Percentiles rank a stretch among this genome's conserved stretches.
phyloP scores from a whole-genome alignment of 495 filamentous ascomycete genomes.

The Bombardia bombarda region DNA sequence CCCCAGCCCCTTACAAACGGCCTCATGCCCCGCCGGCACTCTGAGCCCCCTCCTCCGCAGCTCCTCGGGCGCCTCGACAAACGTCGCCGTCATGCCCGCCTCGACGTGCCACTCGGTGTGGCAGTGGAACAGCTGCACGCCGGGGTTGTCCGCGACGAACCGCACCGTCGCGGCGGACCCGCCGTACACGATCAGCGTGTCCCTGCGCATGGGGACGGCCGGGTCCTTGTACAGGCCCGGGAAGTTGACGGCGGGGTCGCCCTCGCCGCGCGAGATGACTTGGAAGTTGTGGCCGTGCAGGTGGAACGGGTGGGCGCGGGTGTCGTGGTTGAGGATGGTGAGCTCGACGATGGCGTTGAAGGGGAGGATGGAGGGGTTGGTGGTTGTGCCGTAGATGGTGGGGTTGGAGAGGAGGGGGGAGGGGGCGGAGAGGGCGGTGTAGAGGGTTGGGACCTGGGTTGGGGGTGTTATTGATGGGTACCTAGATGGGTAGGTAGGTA shows the following conservation, averaged over 20 bases:
- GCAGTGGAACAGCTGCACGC: slow-evolving; percentile 48
- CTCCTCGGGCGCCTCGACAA: slow-evolving; percentile 53
- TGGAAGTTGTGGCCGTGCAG: slow-evolving; percentile 65
- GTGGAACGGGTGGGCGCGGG: slow-evolving; percentile 36
- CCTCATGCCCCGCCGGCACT: slow-evolving; percentile 56
- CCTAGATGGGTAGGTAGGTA: neutral
- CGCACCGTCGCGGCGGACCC: slow-evolving; percentile 31
- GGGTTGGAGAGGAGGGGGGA: slow-evolving; percentile 35
- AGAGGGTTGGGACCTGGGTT: slow-evolving; percentile 50
- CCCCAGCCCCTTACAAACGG: slow-evolving; percentile 44
- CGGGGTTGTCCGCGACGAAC: slow-evolving; percentile 35
- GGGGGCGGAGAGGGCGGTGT: slow-evolving; percentile 43
- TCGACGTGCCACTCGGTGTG: slow-evolving; percentile 46
- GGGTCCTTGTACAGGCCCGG: neutral
- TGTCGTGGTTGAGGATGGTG: slow-evolving; percentile 60
- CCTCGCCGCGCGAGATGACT: slow-evolving; percentile 34
- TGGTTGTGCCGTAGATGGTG: slow-evolving; percentile 38
- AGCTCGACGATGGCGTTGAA: slow-evolving; percentile 48
- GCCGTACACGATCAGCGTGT: slow-evolving; percentile 35
- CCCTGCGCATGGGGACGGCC: slow-evolving; percentile 38
- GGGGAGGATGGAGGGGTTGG: slow-evolving; percentile 45
- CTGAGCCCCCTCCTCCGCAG: slow-evolving; percentile 35
- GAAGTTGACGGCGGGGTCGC: slow-evolving; percentile 1
- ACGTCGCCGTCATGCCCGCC: slow-evolving; percentile 45
- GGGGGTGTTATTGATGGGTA: neutral